Base-by-base conservation (phyloP, 179 eudicot species). In the Silene coronaria region DNA sequence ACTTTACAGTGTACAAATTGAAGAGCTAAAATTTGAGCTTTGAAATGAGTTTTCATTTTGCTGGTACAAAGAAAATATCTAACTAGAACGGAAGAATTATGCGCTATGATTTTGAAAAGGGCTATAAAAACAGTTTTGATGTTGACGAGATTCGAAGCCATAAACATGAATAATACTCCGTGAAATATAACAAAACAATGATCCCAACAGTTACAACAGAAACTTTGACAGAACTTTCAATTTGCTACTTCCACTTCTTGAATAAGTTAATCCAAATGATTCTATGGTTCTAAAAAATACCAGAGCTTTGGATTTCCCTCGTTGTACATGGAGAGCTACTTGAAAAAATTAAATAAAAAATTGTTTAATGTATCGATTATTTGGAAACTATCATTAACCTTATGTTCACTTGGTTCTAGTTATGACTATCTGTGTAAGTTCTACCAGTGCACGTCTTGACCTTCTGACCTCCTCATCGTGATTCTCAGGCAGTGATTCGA, bases 391-490 rank as follows among this genome's bases (percentile, higher is more conserved):
- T n/a, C 17, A 11, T 17, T n/a, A 4, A 55, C 19, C 16, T 1
- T 22, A 62, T 62, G 34, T 24, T 23, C 67, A 62, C 32, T 23
- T 62, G 14, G 32, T 23, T 23, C 30, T 23, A 5, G 67, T 62
- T 10, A 62, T 62, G 17, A 62, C 32, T 23, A 22, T 23, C 30
- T 23, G 32, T 12, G 28, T 62, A 61, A 95, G 85, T 76, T 89
- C 97, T 70, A 92, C 66, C 13, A 95, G 95, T 36, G 99, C 99
- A 16, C 97, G 91, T 74, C 97, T 90, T 73, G 97, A 88, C 74
- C 79, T 88, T 79, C 34, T 83, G 65, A 92, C 97, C 79, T 90
- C 89, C 77, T 87, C 95, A 46, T 91, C 91, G 42, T 88, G 84
- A 19, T 73, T 95, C 74, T 84, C 85, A 1, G 97, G 97, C 24